phyloP scores from a whole-genome alignment of 345 rosid genomes.

The Streptanthus diversifolius region DNA sequence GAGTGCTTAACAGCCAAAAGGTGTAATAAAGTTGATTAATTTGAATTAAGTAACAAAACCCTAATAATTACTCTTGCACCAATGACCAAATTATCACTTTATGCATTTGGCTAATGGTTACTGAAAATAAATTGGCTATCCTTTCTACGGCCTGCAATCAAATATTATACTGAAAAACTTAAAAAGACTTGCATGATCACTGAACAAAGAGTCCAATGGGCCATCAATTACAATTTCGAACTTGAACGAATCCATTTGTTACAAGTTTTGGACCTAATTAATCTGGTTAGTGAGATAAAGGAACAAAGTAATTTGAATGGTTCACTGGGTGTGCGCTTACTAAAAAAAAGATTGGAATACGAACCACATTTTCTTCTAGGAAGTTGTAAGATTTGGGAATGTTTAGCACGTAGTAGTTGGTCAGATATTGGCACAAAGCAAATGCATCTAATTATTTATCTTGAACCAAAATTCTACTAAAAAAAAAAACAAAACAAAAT shows the following conservation, averaged over 20 bases:
- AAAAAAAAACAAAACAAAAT: background rate
- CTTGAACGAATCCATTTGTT: background rate
- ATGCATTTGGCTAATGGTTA: background rate
- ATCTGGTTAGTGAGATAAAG: background rate
- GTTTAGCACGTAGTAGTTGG: background rate
- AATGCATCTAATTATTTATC: background rate
- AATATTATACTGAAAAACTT: background rate
- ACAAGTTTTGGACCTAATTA: background rate
- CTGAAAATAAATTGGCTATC: background rate
- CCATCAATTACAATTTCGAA: background rate
- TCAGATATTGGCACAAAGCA: background rate
- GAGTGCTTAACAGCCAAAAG: slow-evolving; percentile 7
- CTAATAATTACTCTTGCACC: slow-evolving; percentile 17
- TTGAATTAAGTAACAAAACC: slow-evolving; percentile 1
- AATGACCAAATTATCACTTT: background rate
- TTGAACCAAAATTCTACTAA: background rate
- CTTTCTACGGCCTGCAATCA: background rate
- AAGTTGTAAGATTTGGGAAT: background rate
- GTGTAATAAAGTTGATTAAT: background rate
- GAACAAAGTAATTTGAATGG: background rate
- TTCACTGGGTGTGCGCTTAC: background rate
- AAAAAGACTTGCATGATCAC: background rate
- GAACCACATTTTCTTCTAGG: background rate
- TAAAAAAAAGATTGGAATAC: background rate
- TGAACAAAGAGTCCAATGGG: background rate